phyloP scores from a whole-genome alignment of 1,139 yeast species.

The Suhomyces kunorum region DNA sequence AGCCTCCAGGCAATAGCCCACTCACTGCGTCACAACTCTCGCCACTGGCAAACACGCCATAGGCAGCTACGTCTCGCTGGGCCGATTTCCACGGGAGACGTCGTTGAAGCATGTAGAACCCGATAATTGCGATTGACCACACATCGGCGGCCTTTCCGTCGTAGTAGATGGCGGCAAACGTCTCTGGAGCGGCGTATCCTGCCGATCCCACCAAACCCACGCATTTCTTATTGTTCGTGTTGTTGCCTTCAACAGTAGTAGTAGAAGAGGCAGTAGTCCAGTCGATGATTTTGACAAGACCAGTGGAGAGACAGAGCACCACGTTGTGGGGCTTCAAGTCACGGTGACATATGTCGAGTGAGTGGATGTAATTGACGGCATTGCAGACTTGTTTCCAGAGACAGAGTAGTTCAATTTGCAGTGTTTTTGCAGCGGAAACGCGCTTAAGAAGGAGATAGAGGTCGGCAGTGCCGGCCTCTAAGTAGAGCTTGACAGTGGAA shows the following conservation, averaged over 20 bases:
- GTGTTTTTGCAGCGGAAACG: slow-evolving; percentile 20
- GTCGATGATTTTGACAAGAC: slow-evolving; percentile 40
- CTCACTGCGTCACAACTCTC: background rate
- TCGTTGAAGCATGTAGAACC: slow-evolving; percentile 31
- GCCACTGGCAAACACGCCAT: background rate
- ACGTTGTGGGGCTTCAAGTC: slow-evolving; percentile 46
- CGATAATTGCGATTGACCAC: slow-evolving; percentile 52
- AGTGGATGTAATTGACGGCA: slow-evolving; percentile 39
- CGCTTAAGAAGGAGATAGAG: slow-evolving; percentile 16
- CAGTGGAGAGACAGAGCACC: slow-evolving; percentile 27
- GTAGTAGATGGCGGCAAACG: slow-evolving; percentile 36
- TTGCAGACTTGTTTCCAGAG: slow-evolving; percentile 36
- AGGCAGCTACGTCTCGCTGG: slow-evolving; percentile 15
- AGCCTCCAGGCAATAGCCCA: background rate
- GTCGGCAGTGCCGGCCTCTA: slow-evolving; percentile 36
- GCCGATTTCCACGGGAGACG: slow-evolving; percentile 44
- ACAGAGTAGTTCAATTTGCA: slow-evolving; percentile 26
- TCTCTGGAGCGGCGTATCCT: slow-evolving; percentile 51
- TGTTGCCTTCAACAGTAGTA: slow-evolving; percentile 10
- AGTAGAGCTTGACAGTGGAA: slow-evolving; percentile 23
- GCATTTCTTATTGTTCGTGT: too few relatives aligned
- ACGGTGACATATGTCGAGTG: slow-evolving; percentile 36
- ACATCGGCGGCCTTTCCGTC: slow-evolving; percentile 45
- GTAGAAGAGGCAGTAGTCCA: slow-evolving; percentile 33
- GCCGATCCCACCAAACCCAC: slow-evolving; percentile 55